phyloP scores from a whole-genome alignment of 2,329 filamentous ascomycete genomes.

The Rhynchosporium secalis region DNA sequence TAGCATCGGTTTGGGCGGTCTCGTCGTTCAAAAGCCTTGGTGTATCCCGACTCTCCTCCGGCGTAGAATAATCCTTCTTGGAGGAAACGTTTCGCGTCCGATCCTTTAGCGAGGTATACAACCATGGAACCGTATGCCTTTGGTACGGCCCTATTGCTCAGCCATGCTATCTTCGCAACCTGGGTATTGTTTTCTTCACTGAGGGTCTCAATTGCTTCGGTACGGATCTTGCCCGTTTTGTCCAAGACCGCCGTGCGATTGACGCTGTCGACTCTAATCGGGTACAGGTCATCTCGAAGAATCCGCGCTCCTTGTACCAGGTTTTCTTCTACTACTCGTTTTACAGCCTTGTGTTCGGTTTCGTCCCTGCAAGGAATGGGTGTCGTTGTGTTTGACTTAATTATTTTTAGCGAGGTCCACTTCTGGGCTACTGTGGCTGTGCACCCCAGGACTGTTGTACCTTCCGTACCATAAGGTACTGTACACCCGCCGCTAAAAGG shows the following conservation, averaged over 20 bases:
- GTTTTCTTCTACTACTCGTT: constrained; percentile 25
- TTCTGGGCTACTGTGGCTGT: too few species aligned
- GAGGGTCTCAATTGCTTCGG: not conserved
- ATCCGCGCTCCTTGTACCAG: constrained; percentile 27
- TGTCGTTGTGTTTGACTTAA: too few species aligned
- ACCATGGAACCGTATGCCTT: not conserved
- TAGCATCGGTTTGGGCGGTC: too few species aligned
- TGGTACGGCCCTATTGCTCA: too few species aligned
- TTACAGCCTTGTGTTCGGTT: constrained; percentile 28
- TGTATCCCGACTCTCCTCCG: too few species aligned
- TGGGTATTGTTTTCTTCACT: not conserved
- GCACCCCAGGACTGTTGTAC: too few species aligned
- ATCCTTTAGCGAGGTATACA: not conserved
- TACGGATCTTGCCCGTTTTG: not conserved
- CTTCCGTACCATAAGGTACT: too few species aligned
- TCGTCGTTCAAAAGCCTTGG: too few species aligned
- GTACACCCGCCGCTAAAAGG: too few species aligned
- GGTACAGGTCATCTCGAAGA: constrained; percentile 33
- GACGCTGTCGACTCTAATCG: constrained; percentile 18
- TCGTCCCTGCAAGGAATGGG: constrained; percentile 31
- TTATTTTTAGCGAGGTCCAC: too few species aligned
- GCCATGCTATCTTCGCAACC: not conserved
- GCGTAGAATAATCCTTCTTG: not conserved
- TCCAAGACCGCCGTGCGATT: not conserved
- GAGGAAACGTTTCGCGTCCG: not conserved